Conservation (phyloP, 495 filamentous ascomycete genomes). For the Pyrenula aspistea region DNA sequence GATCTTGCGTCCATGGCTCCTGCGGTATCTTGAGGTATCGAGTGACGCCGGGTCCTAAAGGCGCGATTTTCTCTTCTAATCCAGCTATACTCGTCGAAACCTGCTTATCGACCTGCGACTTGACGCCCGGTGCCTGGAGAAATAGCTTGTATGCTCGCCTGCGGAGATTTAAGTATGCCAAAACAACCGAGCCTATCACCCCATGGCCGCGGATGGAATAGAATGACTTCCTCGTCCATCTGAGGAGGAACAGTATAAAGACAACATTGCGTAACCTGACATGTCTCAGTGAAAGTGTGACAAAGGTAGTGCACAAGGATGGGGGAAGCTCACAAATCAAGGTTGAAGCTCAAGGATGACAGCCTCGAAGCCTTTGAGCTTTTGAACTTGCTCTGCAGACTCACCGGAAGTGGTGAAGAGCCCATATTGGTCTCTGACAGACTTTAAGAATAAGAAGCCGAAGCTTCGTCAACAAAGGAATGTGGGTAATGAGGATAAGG, state of each 20-base stretch:
- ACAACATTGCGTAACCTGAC: slow-evolving; percentile 72
- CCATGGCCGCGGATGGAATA: slow-evolving; percentile 84
- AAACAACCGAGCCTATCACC: slow-evolving; percentile 61
- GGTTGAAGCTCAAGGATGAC: neutral
- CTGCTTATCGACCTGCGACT: slow-evolving; percentile 69
- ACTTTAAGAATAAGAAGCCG: too few relatives aligned
- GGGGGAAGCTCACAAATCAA: neutral
- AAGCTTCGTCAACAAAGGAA: too few relatives aligned
- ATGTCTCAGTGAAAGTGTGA: too few relatives aligned
- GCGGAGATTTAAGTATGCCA: slow-evolving; percentile 56
- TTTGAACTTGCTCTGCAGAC: neutral
- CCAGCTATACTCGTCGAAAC: slow-evolving; percentile 55
- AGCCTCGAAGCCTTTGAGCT: neutral
- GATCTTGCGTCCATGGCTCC: slow-evolving; percentile 73
- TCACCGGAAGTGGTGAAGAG: neutral
- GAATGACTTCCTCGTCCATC: slow-evolving; percentile 70
- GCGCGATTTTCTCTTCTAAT: slow-evolving; percentile 70
- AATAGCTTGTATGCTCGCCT: slow-evolving; percentile 74
- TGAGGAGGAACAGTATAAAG: slow-evolving; percentile 80
- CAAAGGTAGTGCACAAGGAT: neutral
- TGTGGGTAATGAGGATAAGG: too few relatives aligned
- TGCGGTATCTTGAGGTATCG: slow-evolving; percentile 69
- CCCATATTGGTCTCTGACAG: too few relatives aligned
- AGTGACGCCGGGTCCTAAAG: slow-evolving; percentile 55
- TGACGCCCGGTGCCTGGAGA: slow-evolving; percentile 72